Evolutionary conservation across 139 green algal species (phyloP), one percentile per base, ranked within the genome.

Genomic region (Closterium sp.): DNA sequence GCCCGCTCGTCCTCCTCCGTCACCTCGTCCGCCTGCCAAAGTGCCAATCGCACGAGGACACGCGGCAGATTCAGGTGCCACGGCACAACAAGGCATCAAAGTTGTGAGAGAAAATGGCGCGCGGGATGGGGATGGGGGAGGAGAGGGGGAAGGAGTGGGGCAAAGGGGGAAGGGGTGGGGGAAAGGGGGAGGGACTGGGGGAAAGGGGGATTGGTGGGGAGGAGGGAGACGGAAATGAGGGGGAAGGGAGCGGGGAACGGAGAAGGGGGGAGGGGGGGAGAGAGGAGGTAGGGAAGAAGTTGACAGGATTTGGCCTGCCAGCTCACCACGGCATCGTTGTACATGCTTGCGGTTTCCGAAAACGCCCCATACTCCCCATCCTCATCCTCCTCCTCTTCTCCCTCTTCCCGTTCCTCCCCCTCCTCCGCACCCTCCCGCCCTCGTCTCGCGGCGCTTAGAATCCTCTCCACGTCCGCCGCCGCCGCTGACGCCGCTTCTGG

Each of bases 1-100:
- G 96, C 97, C 0, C 89, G 90, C 95, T 99, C 97, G 55, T 99
- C 94, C 84, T 92, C 92, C 33, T 91, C 91, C 84, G 91, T 93
- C 33, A 95, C 83, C 55, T 91, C 94, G 84, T 38, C 87, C 33
- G 87, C 81, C 30, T 91, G 84, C 89, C 83, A 76, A 16, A 19
- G 16, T 28, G 55, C 55, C 55, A 66, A 66, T 66, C 43, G 25
- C 55, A 76, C 55, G 16, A 76, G 12, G 16, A 76, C 55, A 76
- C 55, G 55, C 25, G 55, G 55, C 55, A 76, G 5, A 28, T 28
- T 76, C 12, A 76, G 55, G 55, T 76, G 55, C 55, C 55, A 76
- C 55, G 55, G 2, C 10, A 28, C 55, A 76, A 76, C 55, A 76
- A 76, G 55, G 55, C 12, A 10, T 66, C 38, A n/a, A n/a, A n/a